Evolutionary conservation across 2,329 filamentous ascomycete genomes (phyloP).

Genomic region (Magnaporthiopsis incrustans): DNA sequence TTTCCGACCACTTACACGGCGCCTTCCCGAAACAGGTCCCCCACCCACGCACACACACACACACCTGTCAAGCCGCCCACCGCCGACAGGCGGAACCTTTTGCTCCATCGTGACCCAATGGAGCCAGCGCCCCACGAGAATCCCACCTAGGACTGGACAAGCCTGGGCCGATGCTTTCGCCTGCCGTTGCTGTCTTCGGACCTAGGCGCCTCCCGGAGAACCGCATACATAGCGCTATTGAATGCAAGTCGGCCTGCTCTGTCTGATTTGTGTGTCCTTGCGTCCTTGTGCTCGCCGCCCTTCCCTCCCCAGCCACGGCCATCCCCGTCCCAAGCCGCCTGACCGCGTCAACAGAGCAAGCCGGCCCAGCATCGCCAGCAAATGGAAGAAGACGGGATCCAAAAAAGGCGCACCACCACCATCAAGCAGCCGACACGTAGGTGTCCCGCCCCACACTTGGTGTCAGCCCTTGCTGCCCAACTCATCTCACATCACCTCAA

Average conservation of each 20-base stretch:
- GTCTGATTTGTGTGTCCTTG: neutral
- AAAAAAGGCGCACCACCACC: neutral
- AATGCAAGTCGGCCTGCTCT: neutral
- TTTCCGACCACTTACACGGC: neutral
- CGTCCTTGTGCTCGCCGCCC: too few species aligned
- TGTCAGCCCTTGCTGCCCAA: neutral
- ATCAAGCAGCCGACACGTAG: neutral
- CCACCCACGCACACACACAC: too few species aligned
- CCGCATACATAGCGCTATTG: neutral
- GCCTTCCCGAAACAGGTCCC: neutral
- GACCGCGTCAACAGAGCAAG: neutral
- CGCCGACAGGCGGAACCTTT: neutral
- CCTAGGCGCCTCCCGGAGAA: neutral
- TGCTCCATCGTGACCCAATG: neutral
- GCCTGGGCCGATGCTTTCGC: neutral
- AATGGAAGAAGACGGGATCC: neutral
- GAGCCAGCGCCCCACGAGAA: neutral
- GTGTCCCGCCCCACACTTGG: neutral
- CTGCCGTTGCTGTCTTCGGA: neutral
- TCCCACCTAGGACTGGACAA: neutral
- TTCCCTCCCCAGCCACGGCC: neutral
- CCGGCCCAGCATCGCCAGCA: neutral
- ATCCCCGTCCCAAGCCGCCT: neutral
- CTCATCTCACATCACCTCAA: neutral
- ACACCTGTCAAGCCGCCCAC: neutral